These are phyloP conservation scores for Puccinia novopanici DNA, from an alignment of 1,284 basidiomycete species.

Conservation along the genomic window DNA sequence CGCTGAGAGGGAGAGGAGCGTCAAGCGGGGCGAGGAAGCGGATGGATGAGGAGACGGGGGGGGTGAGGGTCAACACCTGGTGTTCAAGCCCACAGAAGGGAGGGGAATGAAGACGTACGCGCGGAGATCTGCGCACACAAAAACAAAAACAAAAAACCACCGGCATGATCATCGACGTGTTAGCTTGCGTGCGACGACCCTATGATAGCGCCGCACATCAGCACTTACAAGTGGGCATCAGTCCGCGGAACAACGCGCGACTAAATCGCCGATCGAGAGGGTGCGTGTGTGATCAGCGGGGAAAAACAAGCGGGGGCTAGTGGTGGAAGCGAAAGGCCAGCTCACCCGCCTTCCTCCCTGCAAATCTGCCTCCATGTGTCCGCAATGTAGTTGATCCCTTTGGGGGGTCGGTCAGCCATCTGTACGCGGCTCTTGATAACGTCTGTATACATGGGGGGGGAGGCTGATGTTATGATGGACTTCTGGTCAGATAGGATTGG, in stretches of 20 bases:
- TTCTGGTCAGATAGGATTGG: neutral
- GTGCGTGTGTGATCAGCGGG: neutral
- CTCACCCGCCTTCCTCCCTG: conserved; percentile 74
- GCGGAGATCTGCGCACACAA: conserved; percentile 54
- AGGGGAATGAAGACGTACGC: conserved; percentile 52
- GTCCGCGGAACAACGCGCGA: conserved; percentile 51
- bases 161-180: neutral
- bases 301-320: conserved; percentile 62
- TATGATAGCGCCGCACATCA: conserved; percentile 61
- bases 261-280: conserved; percentile 6
- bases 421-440: conserved; percentile 89
- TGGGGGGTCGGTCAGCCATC: conserved; percentile 73
- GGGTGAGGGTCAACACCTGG: too few relatives aligned
- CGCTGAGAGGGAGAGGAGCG: conserved; percentile 18
- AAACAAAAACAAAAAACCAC: too few relatives aligned
- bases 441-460: conserved; percentile 63
- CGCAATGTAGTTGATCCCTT: conserved; percentile 74
- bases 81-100: neutral
- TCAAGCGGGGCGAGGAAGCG: too few relatives aligned
- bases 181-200: neutral
- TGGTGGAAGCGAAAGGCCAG: conserved; percentile 56
- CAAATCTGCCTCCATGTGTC: conserved; percentile 71
- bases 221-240: conserved; percentile 60
- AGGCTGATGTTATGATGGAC: neutral
- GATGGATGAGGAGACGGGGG: too few relatives aligned